Evolutionary conservation across 805 yeast genomes (phyloP).

Genomic region (Gaillardinia entomophila): DNA sequence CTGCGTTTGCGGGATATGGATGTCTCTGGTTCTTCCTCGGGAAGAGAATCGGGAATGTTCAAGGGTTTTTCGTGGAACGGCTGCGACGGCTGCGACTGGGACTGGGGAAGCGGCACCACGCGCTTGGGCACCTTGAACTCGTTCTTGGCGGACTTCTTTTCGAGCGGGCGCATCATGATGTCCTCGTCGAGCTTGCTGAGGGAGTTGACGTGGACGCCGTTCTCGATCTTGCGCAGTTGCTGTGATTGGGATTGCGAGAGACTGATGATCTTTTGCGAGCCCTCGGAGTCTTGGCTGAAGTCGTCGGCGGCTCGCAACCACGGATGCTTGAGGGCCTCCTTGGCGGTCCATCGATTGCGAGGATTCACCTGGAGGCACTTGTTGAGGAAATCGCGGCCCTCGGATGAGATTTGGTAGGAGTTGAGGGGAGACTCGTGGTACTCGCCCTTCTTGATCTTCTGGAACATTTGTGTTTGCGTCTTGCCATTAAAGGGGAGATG

Average conservation of each 20-base stretch:
- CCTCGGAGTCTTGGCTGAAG: slow-evolving; percentile 14
- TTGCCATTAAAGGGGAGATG: slow-evolving; percentile 93
- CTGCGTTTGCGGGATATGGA: neutral
- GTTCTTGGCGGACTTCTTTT: slow-evolving; percentile 14
- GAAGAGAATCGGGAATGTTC: neutral
- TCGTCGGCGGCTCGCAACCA: slow-evolving; percentile 56
- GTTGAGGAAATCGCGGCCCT: slow-evolving; percentile 68
- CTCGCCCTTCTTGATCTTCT: slow-evolving; percentile 69
- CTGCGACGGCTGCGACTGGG: slow-evolving; percentile 17
- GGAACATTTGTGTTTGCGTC: slow-evolving; percentile 80
- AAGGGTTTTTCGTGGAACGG: neutral
- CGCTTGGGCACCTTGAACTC: slow-evolving; percentile 41
- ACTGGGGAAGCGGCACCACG: slow-evolving; percentile 38
- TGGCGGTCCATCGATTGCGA: slow-evolving; percentile 62
- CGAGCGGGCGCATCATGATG: slow-evolving; percentile 38
- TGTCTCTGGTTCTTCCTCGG: neutral
- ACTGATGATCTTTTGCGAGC: slow-evolving; percentile 41
- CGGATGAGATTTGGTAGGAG: slow-evolving; percentile 57
- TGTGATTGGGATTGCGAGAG: slow-evolving; percentile 69
- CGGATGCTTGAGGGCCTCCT: slow-evolving; percentile 67
- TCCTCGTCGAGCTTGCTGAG: slow-evolving; percentile 38
- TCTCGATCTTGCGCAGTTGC: slow-evolving; percentile 43
- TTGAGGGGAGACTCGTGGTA: slow-evolving; percentile 74
- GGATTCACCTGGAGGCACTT: slow-evolving; percentile 76
- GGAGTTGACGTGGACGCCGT: slow-evolving; percentile 29